Evolutionary conservation across 495 filamentous ascomycete species (phyloP).

Genomic region (Elaphomyces granulatus): DNA sequence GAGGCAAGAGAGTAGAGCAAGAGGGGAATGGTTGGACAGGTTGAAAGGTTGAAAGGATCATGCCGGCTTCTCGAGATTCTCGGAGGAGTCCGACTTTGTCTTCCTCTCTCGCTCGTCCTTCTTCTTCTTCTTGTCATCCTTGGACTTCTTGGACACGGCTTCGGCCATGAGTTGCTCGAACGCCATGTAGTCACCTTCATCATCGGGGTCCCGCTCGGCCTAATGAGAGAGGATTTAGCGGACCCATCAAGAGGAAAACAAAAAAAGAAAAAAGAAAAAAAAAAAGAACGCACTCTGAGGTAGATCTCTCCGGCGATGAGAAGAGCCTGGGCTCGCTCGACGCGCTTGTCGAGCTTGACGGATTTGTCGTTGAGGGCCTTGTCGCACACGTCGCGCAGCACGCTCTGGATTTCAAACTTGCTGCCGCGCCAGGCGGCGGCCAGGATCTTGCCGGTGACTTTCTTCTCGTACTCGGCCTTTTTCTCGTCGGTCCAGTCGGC

Average conservation of each 20-base stretch:
- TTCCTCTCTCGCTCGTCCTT: constrained; percentile 48
- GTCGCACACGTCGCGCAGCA: constrained; percentile 78
- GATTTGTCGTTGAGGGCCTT: constrained; percentile 61
- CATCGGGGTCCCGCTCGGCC: constrained; percentile 84
- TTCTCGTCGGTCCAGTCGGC: constrained; percentile 99
- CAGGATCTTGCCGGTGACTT: constrained; percentile 96
- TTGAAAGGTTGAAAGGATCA: background rate
- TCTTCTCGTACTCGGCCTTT: constrained; percentile 88
- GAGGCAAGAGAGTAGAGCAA: no score
- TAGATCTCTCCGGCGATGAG: constrained; percentile 81
- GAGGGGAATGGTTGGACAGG: no score
- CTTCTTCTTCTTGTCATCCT: constrained; percentile 66
- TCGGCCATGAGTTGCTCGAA: constrained; percentile 98
- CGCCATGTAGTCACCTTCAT: constrained; percentile 97
- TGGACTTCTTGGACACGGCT: constrained; percentile 80
- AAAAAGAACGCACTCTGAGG: constrained; percentile 47
- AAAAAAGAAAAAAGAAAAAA: background rate
- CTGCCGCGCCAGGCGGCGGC: constrained; percentile 93
- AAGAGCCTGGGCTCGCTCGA: constrained; percentile 83
- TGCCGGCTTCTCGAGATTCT: background rate
- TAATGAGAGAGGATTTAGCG: constrained; percentile 24
- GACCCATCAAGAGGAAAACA: no score
- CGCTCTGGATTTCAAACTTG: constrained; percentile 96
- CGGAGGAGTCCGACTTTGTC: background rate
- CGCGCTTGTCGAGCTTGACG: constrained; percentile 65